Conservation (phyloP, 768 basidiomycete species). For the Candolleomyces aberdarensis region DNA sequence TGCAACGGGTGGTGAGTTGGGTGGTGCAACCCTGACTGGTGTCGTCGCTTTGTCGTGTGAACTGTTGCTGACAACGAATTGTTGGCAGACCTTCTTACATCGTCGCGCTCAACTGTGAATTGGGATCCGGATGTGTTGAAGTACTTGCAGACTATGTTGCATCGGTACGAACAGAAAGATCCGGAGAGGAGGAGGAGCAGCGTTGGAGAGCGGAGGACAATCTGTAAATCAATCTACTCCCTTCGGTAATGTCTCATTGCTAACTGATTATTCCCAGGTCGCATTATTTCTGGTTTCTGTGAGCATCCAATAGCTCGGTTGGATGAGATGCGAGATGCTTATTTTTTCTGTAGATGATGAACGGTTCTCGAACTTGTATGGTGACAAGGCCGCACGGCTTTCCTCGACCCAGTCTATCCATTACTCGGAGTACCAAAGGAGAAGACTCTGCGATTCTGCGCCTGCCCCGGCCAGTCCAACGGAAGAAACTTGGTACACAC, state of each 20-base stretch:
- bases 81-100: constrained; percentile 11
- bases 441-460: background rate
- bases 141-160: constrained; percentile 3
- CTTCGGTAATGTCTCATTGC: background rate
- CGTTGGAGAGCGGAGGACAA: background rate
- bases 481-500: background rate
- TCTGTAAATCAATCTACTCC: constrained; percentile 6
- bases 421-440: constrained; percentile 16
- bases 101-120: constrained; percentile 21
- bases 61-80: background rate
- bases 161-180: background rate
- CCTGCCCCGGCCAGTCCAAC: background rate
- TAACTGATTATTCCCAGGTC: background rate
- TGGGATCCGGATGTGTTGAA: constrained; percentile 12
- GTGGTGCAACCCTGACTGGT: background rate
- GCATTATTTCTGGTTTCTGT: background rate
- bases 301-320: background rate
- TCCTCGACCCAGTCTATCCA: constrained; percentile 37
- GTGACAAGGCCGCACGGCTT: constrained; percentile 40
- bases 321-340: background rate
- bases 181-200: background rate
- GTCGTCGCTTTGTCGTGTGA: constrained; percentile 5
- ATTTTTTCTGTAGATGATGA: constrained; percentile 23
- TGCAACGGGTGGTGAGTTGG: constrained; percentile 23
- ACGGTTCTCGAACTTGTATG: constrained; percentile 42